A percentile compares a stretch with the other conserved stretches of the same genome.
These are phyloP conservation scores for Moricandia moricandioides DNA, from an alignment of 345 rosid genomes.

Conservation along the genomic window DNA sequence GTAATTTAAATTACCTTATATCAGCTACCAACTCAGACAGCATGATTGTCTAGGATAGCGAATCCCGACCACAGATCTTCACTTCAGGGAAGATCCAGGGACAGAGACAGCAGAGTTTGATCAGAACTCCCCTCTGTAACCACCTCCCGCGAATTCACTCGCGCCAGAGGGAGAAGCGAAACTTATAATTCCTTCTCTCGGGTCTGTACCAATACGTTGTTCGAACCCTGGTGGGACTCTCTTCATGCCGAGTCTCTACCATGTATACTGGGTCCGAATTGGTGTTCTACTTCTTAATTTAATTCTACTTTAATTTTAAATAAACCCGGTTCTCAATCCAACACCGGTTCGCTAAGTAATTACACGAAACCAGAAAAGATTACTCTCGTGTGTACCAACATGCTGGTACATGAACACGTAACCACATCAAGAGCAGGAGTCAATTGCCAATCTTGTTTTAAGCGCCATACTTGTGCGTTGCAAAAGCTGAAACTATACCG, in stretches of 20 bases:
- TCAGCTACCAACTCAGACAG: neutral
- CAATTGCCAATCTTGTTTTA: constrained; percentile 5
- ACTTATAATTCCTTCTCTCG: neutral
- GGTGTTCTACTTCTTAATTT: neutral
- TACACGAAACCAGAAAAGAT: neutral
- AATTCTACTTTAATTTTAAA: neutral
- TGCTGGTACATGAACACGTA: neutral
- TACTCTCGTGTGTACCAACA: constrained; percentile 1
- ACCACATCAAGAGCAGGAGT: no score
- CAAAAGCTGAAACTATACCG: no score
- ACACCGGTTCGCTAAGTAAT: neutral
- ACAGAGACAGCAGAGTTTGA: neutral
- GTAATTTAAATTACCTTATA: neutral
- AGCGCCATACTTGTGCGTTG: neutral
- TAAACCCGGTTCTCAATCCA: neutral
- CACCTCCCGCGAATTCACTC: neutral
- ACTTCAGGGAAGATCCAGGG: neutral
- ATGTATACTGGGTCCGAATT: neutral
- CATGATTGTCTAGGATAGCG: neutral
- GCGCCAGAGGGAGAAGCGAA: neutral
- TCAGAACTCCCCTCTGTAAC: neutral
- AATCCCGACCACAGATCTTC: neutral
- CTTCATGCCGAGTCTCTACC: constrained; percentile 9
- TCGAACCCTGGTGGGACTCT: constrained; percentile 23
- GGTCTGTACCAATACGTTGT: neutral